Evolutionary conservation across 78 protist genomes (phyloP), one percentile per base, ranked within the genome.

Genomic region (Dictyostelium discoideum): DNA sequence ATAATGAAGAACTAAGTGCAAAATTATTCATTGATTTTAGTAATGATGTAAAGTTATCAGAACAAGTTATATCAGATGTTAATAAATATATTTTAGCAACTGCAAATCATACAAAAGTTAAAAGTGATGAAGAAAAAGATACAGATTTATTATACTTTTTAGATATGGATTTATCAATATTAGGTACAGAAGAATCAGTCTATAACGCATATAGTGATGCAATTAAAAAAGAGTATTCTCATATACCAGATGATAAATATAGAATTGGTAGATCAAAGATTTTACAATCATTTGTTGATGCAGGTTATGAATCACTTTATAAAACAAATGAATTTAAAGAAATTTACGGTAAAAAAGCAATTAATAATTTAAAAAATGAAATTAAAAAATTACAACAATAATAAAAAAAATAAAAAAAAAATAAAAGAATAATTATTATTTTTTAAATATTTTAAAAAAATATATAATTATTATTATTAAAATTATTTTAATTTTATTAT

Each of bases 151-250:
- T 50, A 24, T 90, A 82, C 26, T 90, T 90, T 32, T 39, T 90
- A 10, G 95, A 90, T 39, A 72, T 90, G 81, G 95, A 90, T 82
- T 20, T 90, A 63, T 90, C 95, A 32, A 82, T 90, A 20, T 44
- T 90, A 22, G 95, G 95, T 37, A 65, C 83, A 20, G 84, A 40
- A 11, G 24, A 24, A 72, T 26, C 54, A 46, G 74, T 39, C 8
- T 90, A 90, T 65, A 14, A 32, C 5, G 16, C 37, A 46, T 90
- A 90, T 54, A 48, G 76, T 8, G 29, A 81, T 20, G 29, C 76
- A 22, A 90, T 90, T 7, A 80, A 84, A 83, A 80, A 50, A 48
- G 95, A 90, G 11, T 90, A 90, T 73, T 82, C 76, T 5, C 95
- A 90, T 42, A 78, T 90, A 6, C 79, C 67, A 7, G 46, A 72